Conservation (phyloP, 2,329 filamentous ascomycete genomes). For the Macrophomina tecta region DNA sequence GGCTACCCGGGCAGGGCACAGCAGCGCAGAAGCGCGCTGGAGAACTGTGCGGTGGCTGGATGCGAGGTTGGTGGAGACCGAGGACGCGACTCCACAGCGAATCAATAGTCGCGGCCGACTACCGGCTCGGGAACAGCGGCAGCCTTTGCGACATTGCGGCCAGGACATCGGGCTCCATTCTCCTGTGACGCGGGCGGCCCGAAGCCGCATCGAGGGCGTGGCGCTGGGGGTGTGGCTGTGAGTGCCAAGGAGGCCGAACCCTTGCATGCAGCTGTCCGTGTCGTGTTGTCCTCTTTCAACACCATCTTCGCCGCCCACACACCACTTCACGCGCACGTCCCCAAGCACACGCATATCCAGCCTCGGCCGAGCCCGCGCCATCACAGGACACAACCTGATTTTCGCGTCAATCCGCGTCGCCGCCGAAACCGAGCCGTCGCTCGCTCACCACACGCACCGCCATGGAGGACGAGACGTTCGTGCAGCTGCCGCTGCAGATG, state of each 20-base stretch:
- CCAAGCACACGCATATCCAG: background rate
- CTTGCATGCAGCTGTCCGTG: conserved; percentile 13
- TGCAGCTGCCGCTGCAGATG: conserved; percentile 78
- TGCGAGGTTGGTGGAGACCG: conserved; percentile 9
- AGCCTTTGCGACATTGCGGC: background rate
- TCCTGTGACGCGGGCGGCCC: conserved; percentile 4
- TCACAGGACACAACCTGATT: background rate
- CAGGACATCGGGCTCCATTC: background rate
- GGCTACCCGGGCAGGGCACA: conserved; percentile 15
- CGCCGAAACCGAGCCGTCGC: background rate
- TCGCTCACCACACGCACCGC: background rate
- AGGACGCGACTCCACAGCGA: background rate
- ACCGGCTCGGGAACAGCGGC: background rate
- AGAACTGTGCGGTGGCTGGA: conserved; percentile 23
- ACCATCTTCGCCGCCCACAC: background rate
- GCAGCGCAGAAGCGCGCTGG: conserved; percentile 16
- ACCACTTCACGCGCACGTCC: conserved; percentile 22
- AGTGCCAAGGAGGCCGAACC: conserved; percentile 6
- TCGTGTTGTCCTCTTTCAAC: conserved; percentile 27
- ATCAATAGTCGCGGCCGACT: conserved; percentile 5
- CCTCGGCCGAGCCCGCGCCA: background rate
- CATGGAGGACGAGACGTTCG: conserved; percentile 67
- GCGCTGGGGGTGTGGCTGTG: conserved; percentile 5
- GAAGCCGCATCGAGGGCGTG: background rate
- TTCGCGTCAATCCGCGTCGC: background rate